These are phyloP conservation scores for Blastobotrys buckinghamii DNA, from an alignment of 1,139 yeast species.

Conservation along the genomic window DNA sequence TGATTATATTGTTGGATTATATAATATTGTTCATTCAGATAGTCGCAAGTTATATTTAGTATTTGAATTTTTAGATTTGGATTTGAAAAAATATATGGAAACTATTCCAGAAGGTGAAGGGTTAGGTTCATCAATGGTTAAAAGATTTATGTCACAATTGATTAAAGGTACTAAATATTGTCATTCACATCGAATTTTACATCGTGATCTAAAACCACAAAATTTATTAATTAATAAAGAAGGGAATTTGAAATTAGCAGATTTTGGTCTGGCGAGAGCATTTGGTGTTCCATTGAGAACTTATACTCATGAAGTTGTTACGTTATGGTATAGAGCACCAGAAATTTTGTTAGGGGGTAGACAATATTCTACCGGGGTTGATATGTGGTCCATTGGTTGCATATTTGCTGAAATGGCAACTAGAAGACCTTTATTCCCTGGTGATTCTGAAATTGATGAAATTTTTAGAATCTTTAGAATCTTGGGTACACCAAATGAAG, in stretches of 20 bases:
- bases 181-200: conserved; percentile 91
- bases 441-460: conserved; percentile 97
- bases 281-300: conserved; percentile 96
- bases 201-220: conserved; percentile 95
- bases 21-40: conserved; percentile 96
- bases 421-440: conserved; percentile 92
- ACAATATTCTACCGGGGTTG: conserved; percentile 96
- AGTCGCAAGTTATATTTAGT: conserved; percentile 90
- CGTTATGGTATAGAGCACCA: conserved; percentile 97
- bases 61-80: conserved; percentile 89
- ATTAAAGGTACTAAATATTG: conserved; percentile 92
- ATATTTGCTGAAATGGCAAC: conserved; percentile 98
- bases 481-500: conserved; percentile 92
- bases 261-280: conserved; percentile 95
- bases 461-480: conserved; percentile 90
- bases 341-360: conserved; percentile 94
- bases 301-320: conserved; percentile 95
- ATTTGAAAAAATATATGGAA: conserved; percentile 95
- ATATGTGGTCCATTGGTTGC: conserved; percentile 98
- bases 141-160: conserved; percentile 87
- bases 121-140: conserved; percentile 83
- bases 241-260: conserved; percentile 93
- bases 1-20: conserved; percentile 83
- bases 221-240: conserved; percentile 89
- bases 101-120: conserved; percentile 89